Conservation (phyloP, 371 early-diverging fungal genomes). For the Parasitella parasitica region DNA sequence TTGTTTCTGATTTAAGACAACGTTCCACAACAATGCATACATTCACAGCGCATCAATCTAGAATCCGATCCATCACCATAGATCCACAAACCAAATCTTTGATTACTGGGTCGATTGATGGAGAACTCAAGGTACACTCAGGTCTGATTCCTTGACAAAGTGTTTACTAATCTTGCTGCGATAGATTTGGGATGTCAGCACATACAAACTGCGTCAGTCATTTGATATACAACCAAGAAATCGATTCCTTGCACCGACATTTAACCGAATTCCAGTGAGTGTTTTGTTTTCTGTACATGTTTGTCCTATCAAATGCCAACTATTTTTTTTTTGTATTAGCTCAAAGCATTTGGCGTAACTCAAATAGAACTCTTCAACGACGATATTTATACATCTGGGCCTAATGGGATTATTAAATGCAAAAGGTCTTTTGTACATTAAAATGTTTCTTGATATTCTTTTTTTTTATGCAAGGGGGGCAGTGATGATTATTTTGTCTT, state of each 20-base stretch:
- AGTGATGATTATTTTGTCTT: not conserved
- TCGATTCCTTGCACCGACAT: slow-evolving; percentile 55
- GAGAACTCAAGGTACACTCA: slow-evolving; percentile 56
- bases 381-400: slow-evolving; percentile 46
- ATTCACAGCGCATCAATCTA: slow-evolving; percentile 69
- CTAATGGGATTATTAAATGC: slow-evolving; percentile 44
- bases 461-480: not conserved
- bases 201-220: slow-evolving; percentile 53
- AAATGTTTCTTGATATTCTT: not conserved
- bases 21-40: slow-evolving; percentile 59
- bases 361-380: slow-evolving; percentile 39
- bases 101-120: slow-evolving; percentile 65
- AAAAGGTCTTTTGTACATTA: not conserved
- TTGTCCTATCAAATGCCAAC: too few relatives aligned
- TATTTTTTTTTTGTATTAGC: slow-evolving; percentile 17
- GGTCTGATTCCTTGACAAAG: too few relatives aligned
- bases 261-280: slow-evolving; percentile 61
- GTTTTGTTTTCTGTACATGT: not conserved
- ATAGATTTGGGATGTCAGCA: slow-evolving; percentile 71
- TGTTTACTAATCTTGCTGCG: too few relatives aligned
- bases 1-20: slow-evolving; percentile 76
- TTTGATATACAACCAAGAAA: slow-evolving; percentile 60
- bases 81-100: slow-evolving; percentile 58
- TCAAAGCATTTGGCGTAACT: slow-evolving; percentile 54
- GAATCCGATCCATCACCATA: slow-evolving; percentile 68